Conservation (phyloP, 441 rosid genomes). For the Biscutella laevigata region DNA sequence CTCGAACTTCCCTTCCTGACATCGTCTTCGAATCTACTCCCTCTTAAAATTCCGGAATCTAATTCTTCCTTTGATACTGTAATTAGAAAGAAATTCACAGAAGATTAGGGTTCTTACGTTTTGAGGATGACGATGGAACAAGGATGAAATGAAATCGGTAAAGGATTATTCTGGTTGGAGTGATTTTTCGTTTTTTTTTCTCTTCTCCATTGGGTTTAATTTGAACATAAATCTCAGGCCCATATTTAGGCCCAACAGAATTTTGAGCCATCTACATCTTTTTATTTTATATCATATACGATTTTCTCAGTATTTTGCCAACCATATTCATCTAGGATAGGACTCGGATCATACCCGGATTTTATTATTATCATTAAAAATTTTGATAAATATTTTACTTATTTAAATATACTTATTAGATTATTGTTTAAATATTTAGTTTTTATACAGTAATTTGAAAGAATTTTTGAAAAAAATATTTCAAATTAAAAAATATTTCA, state of each 20-base stretch:
- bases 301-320: too few species aligned
- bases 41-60: background rate
- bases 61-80: background rate
- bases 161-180: background rate
- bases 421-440: too few species aligned
- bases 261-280: background rate
- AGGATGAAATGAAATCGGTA: background rate
- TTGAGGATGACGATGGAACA: slow-evolving; percentile 10
- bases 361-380: too few species aligned
- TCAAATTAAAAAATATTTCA: too few species aligned
- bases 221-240: background rate
- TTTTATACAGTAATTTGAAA: too few species aligned
- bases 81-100: background rate
- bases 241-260: background rate
- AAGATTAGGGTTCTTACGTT: slow-evolving; percentile 19
- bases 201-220: background rate
- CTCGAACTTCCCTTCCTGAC: slow-evolving; percentile 59
- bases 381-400: too few species aligned
- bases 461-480: too few species aligned
- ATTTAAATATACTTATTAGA: too few species aligned
- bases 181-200: background rate
- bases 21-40: slow-evolving; percentile 9
- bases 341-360: too few species aligned
- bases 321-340: too few species aligned
- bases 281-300: background rate